These are phyloP conservation scores for Nemania serpens DNA, from an alignment of 2,329 filamentous ascomycete genomes.

Conservation along the genomic window DNA sequence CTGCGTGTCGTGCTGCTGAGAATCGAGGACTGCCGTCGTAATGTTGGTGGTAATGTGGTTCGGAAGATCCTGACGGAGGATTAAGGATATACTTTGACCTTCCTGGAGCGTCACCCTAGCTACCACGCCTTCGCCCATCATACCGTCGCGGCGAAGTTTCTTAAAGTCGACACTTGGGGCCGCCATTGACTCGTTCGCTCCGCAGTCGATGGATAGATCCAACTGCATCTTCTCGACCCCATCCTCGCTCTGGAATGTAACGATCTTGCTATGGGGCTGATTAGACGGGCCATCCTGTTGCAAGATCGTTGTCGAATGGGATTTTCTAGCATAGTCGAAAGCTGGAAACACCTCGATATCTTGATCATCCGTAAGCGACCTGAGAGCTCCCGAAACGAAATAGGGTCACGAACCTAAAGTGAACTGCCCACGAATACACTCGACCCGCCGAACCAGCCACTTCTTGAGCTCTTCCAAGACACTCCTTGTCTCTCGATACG, in stretches of 20 bases:
- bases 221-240: slow-evolving; percentile 65
- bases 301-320: slow-evolving; percentile 63
- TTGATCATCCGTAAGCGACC: slow-evolving; percentile 28
- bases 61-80: slow-evolving; percentile 63
- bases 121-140: slow-evolving; percentile 66
- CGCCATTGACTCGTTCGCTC: slow-evolving; percentile 51
- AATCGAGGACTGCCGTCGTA: slow-evolving; percentile 61
- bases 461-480: slow-evolving; percentile 68
- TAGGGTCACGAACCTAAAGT: slow-evolving; percentile 54
- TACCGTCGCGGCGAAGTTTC: slow-evolving; percentile 54
- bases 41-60: slow-evolving; percentile 63
- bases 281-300: slow-evolving; percentile 45
- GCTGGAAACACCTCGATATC: slow-evolving; percentile 74
- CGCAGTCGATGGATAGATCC: slow-evolving; percentile 68
- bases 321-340: slow-evolving; percentile 70
- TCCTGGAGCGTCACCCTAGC: slow-evolving; percentile 61
- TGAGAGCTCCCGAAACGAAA: neutral
- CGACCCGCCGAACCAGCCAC: slow-evolving; percentile 72
- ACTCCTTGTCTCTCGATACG: slow-evolving; percentile 57
- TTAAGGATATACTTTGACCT: slow-evolving; percentile 71
- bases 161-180: slow-evolving; percentile 61
- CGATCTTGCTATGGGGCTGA: slow-evolving; percentile 58
- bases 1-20: slow-evolving; percentile 71
- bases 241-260: slow-evolving; percentile 61
- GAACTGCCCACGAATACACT: slow-evolving; percentile 71